Conservation (phyloP, 176 grass and related monocot genomes). For the maize (Zea mays) region Zm-B73-REFERENCE-NAM-5.0 NC_050105.1:2330001-2330500, state of each 20-base stretch:
- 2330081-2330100: not conserved
- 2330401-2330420: not conserved
- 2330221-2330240: conserved; percentile 37
- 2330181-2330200: not conserved
- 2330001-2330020: not conserved
- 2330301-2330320: conserved; percentile 45
- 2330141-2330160: no score
- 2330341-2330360: conserved; percentile 18
- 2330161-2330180: not conserved
- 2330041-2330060: not conserved
- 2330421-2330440: conserved; percentile 16
- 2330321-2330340: conserved; percentile 31
- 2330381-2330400: not conserved
- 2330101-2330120: not conserved
- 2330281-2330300: conserved; percentile 23
- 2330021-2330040: not conserved
- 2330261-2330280: conserved; percentile 27
- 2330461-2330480: conserved; percentile 31
- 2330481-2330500: conserved; percentile 22
- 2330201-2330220: conserved; percentile 38
- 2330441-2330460: conserved; percentile 25
- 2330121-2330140: not conserved
- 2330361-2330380: conserved; percentile 18
- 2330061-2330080: not conserved
- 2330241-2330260: not conserved